Evolutionary conservation across 1,284 basidiomycete genomes (phyloP).

Genomic region (Sporisorium exsertum): DNA sequence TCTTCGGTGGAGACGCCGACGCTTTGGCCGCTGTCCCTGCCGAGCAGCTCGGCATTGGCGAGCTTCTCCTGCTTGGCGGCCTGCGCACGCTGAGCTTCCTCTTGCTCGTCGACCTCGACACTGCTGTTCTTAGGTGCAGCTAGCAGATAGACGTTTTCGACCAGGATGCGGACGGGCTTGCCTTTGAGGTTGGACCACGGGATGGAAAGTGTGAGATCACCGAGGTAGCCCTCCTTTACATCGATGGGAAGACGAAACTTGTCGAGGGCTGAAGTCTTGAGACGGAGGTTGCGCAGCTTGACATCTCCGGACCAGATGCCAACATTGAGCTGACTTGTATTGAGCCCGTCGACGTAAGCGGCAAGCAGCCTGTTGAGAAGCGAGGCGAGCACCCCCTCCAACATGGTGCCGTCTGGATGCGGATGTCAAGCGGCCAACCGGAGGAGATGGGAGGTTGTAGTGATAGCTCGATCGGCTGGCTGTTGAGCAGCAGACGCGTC

Average conservation of each 20-base stretch:
- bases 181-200: conserved; percentile 95
- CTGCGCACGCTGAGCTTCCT: conserved; percentile 85
- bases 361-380: conserved; percentile 84
- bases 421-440: neutral
- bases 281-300: conserved; percentile 79
- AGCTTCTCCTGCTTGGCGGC: conserved; percentile 89
- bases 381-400: conserved; percentile 68
- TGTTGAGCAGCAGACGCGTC: conserved; percentile 2
- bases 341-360: conserved; percentile 95
- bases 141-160: conserved; percentile 95
- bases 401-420: conserved; percentile 36
- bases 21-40: conserved; percentile 38
- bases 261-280: conserved; percentile 95
- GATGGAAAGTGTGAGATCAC: conserved; percentile 90
- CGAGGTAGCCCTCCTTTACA: conserved; percentile 91
- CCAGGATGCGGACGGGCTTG: conserved; percentile 88
- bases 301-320: conserved; percentile 94
- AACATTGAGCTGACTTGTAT: conserved; percentile 93
- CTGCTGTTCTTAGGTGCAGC: conserved; percentile 84
- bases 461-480: conserved; percentile 1
- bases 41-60: conserved; percentile 85
- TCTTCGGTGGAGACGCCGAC: conserved; percentile 72
- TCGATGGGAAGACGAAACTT: conserved; percentile 96
- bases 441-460: neutral
- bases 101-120: conserved; percentile 79